Conservation (phyloP, 805 yeast species). For the Myxozyma udenii region DNA sequence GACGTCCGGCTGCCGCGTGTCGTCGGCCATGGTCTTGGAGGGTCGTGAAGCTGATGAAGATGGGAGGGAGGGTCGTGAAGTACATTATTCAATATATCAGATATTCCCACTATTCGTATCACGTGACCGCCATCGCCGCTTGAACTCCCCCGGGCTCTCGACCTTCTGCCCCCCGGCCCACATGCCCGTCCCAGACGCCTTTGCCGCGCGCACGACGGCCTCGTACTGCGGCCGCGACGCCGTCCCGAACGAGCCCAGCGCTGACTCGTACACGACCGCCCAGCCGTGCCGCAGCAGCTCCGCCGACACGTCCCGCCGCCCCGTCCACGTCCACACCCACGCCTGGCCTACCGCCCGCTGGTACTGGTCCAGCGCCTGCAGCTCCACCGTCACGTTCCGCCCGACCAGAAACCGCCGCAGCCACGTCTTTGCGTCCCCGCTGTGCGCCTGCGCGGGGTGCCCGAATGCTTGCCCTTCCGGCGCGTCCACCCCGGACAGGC, state of each 20-base stretch:
- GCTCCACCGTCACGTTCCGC: conserved; percentile 66
- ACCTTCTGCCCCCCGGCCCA: conserved; percentile 14
- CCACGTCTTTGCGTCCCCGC: conserved; percentile 84
- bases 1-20: too few species aligned
- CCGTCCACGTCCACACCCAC: conserved; percentile 57
- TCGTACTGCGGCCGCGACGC: conserved; percentile 11
- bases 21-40: too few species aligned
- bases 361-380: conserved; percentile 82
- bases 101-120: background rate
- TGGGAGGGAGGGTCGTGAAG: background rate
- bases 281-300: conserved; percentile 83
- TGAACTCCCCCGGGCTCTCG: conserved; percentile 20
- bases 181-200: conserved; percentile 12
- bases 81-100: too few species aligned
- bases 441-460: conserved; percentile 81
- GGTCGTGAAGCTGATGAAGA: background rate
- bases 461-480: conserved; percentile 96
- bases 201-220: conserved; percentile 8
- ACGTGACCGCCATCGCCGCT: conserved; percentile 19
- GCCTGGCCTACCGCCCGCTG: conserved; percentile 75
- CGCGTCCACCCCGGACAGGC: conserved; percentile 93
- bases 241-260: conserved; percentile 71
- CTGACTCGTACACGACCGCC: conserved; percentile 81
- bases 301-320: conserved; percentile 74
- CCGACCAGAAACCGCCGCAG: conserved; percentile 63